A percentile compares a stretch with the other conserved stretches of the same genome.
These are phyloP conservation scores for Candida tibetensis DNA, from an alignment of 805 yeast genomes.

Conservation along the genomic window DNA sequence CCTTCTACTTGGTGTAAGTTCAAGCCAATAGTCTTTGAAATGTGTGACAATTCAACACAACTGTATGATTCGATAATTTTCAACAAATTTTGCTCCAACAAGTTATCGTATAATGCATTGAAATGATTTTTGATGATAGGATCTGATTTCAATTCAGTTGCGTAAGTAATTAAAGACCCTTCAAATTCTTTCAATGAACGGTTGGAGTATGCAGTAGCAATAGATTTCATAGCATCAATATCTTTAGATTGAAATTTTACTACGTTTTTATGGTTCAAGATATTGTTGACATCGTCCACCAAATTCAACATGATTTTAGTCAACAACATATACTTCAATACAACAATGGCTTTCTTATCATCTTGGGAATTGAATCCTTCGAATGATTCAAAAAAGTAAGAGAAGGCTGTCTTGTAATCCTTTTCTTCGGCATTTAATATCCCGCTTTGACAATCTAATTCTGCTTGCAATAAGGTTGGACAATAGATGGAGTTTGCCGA, in stretches of 20 bases:
- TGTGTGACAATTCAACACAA: constrained; percentile 88
- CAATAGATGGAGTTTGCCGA: constrained; percentile 96
- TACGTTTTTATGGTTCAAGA: constrained; percentile 67
- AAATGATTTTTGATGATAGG: constrained; percentile 88
- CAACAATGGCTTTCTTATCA: constrained; percentile 59
- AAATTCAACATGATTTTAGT: constrained; percentile 90
- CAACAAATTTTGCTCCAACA: constrained; percentile 87
- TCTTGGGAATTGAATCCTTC: constrained; percentile 81
- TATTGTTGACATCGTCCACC: constrained; percentile 78
- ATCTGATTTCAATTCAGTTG: constrained; percentile 76
- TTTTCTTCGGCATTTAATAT: constrained; percentile 94
- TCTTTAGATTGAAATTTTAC: constrained; percentile 75
- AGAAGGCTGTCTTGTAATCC: constrained; percentile 93
- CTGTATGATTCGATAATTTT: constrained; percentile 96
- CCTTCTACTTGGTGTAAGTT: constrained; percentile 89
- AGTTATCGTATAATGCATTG: constrained; percentile 86
- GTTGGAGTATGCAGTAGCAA: constrained; percentile 84
- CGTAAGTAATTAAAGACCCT: constrained; percentile 67
- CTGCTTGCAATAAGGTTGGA: constrained; percentile 92
- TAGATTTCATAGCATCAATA: constrained; percentile 93
- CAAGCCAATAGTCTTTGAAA: constrained; percentile 84
- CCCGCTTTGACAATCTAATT: constrained; percentile 92
- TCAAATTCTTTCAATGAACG: constrained; percentile 92
- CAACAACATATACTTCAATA: constrained; percentile 86
- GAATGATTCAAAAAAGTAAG: constrained; percentile 92